These are phyloP conservation scores for Firmiana major DNA, from an alignment of 345 rosid species.

Conservation along the genomic window DNA sequence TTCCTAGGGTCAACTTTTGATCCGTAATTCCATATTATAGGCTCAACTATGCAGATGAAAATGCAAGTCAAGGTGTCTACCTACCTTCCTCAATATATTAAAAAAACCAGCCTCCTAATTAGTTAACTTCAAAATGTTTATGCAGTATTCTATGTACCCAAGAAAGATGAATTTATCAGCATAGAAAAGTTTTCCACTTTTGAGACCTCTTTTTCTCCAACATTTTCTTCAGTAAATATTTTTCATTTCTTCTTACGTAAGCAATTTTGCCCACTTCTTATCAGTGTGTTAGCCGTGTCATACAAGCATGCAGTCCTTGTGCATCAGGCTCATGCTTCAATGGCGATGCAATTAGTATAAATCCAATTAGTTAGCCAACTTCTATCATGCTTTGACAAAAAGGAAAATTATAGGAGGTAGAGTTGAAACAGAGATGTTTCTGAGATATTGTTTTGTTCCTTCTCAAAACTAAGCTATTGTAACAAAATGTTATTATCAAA, in stretches of 20 bases:
- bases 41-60: neutral
- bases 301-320: neutral
- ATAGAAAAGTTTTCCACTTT: too few relatives aligned
- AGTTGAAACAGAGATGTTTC: neutral
- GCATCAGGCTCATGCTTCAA: neutral
- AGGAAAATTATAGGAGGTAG: neutral
- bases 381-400: neutral
- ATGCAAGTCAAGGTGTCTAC: neutral
- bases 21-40: neutral
- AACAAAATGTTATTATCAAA: too few relatives aligned
- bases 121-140: neutral
- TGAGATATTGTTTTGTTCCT: neutral
- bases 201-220: neutral
- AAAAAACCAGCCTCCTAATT: neutral
- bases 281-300: neutral
- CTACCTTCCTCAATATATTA: neutral
- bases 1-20: neutral
- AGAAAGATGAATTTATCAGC: slow-evolving; percentile 3
- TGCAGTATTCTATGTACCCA: neutral
- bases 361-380: neutral
- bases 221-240: neutral
- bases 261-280: neutral
- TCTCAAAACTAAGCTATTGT: neutral
- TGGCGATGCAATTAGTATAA: neutral
- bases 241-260: neutral